A percentile compares a stretch with the other conserved stretches of the same genome.
These are phyloP conservation scores for Russula sp. DNA, from an alignment of 768 basidiomycete species.

Conservation along the genomic window DNA sequence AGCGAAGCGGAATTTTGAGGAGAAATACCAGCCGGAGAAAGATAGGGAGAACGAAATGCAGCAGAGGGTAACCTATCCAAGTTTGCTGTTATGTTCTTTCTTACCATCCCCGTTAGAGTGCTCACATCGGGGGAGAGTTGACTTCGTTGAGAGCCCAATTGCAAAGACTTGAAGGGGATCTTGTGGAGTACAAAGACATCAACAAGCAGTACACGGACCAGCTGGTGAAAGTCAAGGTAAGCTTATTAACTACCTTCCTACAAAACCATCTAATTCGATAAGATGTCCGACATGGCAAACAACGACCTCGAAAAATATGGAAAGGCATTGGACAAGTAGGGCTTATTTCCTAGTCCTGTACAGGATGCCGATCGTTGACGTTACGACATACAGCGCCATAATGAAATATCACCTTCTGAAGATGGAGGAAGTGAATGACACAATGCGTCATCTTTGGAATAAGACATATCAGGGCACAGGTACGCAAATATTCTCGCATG, in stretches of 20 bases:
- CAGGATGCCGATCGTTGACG: background rate
- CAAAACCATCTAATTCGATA: slow-evolving; percentile 6
- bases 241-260: slow-evolving; percentile 14
- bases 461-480: slow-evolving; percentile 99
- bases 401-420: slow-evolving; percentile 98
- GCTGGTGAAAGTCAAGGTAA: slow-evolving; percentile 90
- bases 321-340: slow-evolving; percentile 94
- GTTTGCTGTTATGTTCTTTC: slow-evolving; percentile 12
- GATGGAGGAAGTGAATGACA: slow-evolving; percentile 99
- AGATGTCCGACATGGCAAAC: slow-evolving; percentile 99
- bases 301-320: slow-evolving; percentile 96
- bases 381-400: slow-evolving; percentile 67
- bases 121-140: slow-evolving; percentile 82
- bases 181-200: slow-evolving; percentile 84
- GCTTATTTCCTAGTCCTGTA: slow-evolving; percentile 2
- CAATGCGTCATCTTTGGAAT: slow-evolving; percentile 95
- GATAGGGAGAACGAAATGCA: slow-evolving; percentile 69
- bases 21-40: slow-evolving; percentile 70
- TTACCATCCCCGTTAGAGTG: slow-evolving; percentile 47
- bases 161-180: slow-evolving; percentile 61
- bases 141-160: slow-evolving; percentile 67
- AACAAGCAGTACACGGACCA: slow-evolving; percentile 86
- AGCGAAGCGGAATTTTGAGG: slow-evolving; percentile 80
- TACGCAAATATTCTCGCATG: slow-evolving; percentile 37
- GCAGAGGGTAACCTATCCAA: slow-evolving; percentile 49